A percentile compares a stretch with the other conserved stretches of the same genome.
Evolutionary conservation across 768 basidiomycete genomes (phyloP).

Genomic region (Lactarius pseudohatsudake): DNA sequence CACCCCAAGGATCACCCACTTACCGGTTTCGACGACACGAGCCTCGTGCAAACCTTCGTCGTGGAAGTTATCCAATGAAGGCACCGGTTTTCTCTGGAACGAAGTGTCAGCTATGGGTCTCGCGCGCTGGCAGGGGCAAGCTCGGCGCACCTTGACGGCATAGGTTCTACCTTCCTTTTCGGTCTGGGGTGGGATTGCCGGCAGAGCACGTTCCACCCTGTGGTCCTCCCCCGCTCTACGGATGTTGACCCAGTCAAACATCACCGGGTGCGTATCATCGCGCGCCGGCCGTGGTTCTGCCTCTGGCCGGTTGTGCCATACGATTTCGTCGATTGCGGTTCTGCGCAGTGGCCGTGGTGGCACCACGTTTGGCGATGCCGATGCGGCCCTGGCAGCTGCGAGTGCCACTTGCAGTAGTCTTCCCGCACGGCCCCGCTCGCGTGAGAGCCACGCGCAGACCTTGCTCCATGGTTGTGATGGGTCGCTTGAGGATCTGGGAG

Average conservation of each 20-base stretch:
- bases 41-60: slow-evolving; percentile 13
- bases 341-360: slow-evolving; percentile 9
- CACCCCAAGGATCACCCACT: slow-evolving; percentile 11
- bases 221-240: slow-evolving; percentile 17
- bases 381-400: slow-evolving; percentile 20
- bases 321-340: slow-evolving; percentile 11
- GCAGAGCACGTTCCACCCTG: slow-evolving; percentile 21
- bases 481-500: slow-evolving; percentile 17
- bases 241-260: slow-evolving; percentile 27
- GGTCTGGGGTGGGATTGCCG: slow-evolving; percentile 13
- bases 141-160: slow-evolving; percentile 21
- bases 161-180: slow-evolving; percentile 17
- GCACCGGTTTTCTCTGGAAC: slow-evolving; percentile 26
- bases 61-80: slow-evolving; percentile 21
- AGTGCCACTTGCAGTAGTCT: slow-evolving; percentile 22
- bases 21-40: slow-evolving; percentile 16
- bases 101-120: background rate
- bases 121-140: background rate
- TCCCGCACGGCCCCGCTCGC: slow-evolving; percentile 25
- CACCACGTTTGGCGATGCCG: slow-evolving; percentile 22
- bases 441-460: slow-evolving; percentile 28
- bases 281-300: slow-evolving; percentile 14
- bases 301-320: slow-evolving; percentile 18
- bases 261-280: slow-evolving; percentile 24
- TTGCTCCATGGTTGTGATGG: slow-evolving; percentile 20